Percentiles rank a stretch among this genome's conserved stretches.
These are phyloP conservation scores for Zygotorulaspora chibaensis DNA, from an alignment of 805 yeast genomes.

Conservation along the genomic window DNA sequence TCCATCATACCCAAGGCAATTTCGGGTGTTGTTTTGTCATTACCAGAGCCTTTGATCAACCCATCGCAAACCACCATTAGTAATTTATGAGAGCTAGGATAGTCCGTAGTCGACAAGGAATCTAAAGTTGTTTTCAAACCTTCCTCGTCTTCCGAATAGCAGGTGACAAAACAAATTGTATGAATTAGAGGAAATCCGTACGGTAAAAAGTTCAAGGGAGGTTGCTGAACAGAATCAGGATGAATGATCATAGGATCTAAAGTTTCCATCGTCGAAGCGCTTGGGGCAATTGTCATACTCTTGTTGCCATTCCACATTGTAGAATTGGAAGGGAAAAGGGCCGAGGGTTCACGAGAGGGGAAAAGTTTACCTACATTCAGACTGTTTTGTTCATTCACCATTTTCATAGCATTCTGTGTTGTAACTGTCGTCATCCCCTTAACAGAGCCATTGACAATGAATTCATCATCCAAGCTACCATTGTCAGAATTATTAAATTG, in stretches of 20 bases:
- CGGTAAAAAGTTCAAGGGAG: constrained; percentile 86
- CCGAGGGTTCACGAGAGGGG: constrained; percentile 9
- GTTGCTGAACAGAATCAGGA: constrained; percentile 84
- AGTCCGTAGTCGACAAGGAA: constrained; percentile 90
- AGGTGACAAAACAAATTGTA: constrained; percentile 74
- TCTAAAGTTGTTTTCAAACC: constrained; percentile 87
- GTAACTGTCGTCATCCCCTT: constrained; percentile 53
- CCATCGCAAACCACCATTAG: constrained; percentile 90
- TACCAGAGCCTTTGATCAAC: constrained; percentile 89
- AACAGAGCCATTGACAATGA: constrained; percentile 13
- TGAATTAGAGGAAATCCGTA: constrained; percentile 76
- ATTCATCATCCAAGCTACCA: constrained; percentile 1
- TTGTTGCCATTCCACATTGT: constrained; percentile 13
- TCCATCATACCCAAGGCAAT: constrained; percentile 84
- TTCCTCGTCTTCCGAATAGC: constrained; percentile 88
- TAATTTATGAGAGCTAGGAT: constrained; percentile 91
- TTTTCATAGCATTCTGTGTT: constrained; percentile 47
- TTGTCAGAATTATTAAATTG: constrained; percentile 15
- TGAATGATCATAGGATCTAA: constrained; percentile 58
- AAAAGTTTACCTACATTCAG: constrained; percentile 4
- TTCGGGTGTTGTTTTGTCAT: constrained; percentile 83
- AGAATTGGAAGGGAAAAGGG: constrained; percentile 15
- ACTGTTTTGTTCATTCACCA: constrained; percentile 6
- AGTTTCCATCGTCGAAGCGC: constrained; percentile 35
- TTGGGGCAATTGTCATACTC: constrained; percentile 9